phyloP scores from a whole-genome alignment of 1,139 yeast species.

The Geotrichum carabidarum region DNA sequence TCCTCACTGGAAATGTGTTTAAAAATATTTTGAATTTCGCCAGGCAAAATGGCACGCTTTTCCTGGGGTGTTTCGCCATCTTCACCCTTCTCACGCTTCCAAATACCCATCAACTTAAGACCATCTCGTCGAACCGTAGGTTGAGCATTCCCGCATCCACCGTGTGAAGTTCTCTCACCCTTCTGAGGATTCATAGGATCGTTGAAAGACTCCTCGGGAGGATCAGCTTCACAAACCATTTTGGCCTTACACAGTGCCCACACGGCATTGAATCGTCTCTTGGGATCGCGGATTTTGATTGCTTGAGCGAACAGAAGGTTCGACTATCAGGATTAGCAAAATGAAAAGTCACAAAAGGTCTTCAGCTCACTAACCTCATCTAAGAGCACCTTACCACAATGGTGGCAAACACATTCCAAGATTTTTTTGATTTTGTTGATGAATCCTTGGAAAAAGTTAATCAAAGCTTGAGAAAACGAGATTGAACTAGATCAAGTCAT shows the following conservation, averaged over 20 bases:
- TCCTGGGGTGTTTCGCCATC: conserved; percentile 91
- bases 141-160: conserved; percentile 97
- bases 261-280: conserved; percentile 91
- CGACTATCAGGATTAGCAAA: conserved; percentile 22
- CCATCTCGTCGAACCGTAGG: conserved; percentile 97
- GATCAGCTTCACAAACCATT: conserved; percentile 93
- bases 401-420: conserved; percentile 96
- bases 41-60: conserved; percentile 78
- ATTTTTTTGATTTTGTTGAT: conserved; percentile 90
- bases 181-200: conserved; percentile 38
- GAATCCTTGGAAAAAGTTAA: conserved; percentile 40
- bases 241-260: conserved; percentile 90
- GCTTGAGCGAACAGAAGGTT: conserved; percentile 86
- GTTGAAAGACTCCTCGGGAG: conserved; percentile 49
- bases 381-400: conserved; percentile 87
- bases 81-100: conserved; percentile 79
- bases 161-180: conserved; percentile 55
- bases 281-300: conserved; percentile 83
- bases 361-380: conserved; percentile 55
- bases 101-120: conserved; percentile 89
- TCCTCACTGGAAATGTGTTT: conserved; percentile 87
- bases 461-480: conserved; percentile 40
- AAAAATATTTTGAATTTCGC: conserved; percentile 85
- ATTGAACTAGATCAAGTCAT: conserved; percentile 47
- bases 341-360: not conserved